These are phyloP conservation scores for Solanum corneliomulleri DNA, from an alignment of 257 asterid species.

Conservation along the genomic window DNA sequence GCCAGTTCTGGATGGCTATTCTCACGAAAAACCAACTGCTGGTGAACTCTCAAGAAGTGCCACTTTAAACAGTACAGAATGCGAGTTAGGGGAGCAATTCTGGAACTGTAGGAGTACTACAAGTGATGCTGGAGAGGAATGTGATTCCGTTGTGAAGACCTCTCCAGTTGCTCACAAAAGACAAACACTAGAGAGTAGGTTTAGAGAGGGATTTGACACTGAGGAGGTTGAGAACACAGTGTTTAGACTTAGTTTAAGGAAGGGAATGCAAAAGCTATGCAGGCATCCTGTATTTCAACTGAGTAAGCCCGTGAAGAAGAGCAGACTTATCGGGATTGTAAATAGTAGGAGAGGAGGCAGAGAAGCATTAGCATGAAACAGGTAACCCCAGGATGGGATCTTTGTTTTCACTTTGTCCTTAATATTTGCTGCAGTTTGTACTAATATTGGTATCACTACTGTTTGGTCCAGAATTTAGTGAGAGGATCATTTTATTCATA, in stretches of 20 bases:
- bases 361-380: constrained; percentile 11
- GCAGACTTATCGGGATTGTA: constrained; percentile 15
- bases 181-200: constrained; percentile 25
- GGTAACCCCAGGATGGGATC: not conserved
- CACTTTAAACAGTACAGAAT: constrained; percentile 17
- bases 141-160: not conserved
- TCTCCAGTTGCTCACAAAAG: constrained; percentile 21
- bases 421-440: not conserved
- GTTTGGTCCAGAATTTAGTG: constrained; percentile 7
- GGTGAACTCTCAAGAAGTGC: constrained; percentile 12
- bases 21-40: not conserved
- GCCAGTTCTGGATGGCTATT: constrained; percentile 4
- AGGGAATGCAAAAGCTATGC: constrained; percentile 45
- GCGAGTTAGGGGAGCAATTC: not conserved
- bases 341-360: constrained; percentile 14
- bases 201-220: constrained; percentile 29
- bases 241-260: constrained; percentile 30
- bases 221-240: constrained; percentile 43
- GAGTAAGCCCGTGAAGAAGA: constrained; percentile 40
- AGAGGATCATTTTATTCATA: not conserved
- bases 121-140: constrained; percentile 21
- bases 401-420: not conserved
- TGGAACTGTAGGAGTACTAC: constrained; percentile 20
- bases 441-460: not conserved
- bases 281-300: constrained; percentile 59